Evolutionary conservation across 2,329 filamentous ascomycete genomes (phyloP), one percentile per base, ranked within the genome.

Genomic region (Pseudogymnoascus sp.): DNA sequence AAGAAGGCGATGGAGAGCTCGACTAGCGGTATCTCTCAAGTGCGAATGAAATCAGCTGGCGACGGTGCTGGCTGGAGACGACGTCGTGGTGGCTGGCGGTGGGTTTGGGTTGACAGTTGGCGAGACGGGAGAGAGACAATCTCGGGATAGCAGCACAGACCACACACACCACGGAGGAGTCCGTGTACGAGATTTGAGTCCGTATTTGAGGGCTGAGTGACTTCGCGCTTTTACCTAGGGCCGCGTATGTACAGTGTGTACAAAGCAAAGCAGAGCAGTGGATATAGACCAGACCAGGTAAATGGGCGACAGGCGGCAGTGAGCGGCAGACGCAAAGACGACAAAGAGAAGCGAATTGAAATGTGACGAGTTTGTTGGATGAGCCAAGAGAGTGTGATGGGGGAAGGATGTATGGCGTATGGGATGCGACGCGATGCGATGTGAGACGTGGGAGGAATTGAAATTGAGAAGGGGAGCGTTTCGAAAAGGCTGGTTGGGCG

Each of bases 91-190:
- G 50, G 50, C 50, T 56, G 50, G 29, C 29, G 50, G 50, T 56
- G 50, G 50, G 29, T 56, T 56, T 56, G 29, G 50, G 29, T 21
- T 56, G 50, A 56, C 50, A 56, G 44, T 56, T 33, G 50, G 50
- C 29, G 46, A 56, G 50, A 56, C 50, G 50, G 11, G 50, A 21
- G 50, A 53, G 46, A 56, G 50, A 56, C 50, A 56, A 56, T 56
- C 50, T 56, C 50, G 50, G 50, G 50, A 56, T 56, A 33, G n/a
- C 29, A 56, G 50, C 50, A 56, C 50, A 56, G 50, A 56, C 50
- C 50, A 56, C 50, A 56, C 50, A 56, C 50, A 56, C 50, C 29
- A 56, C 50, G 17, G 50, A 21, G 50, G 29, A 56, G 50, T 56
- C 50, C 29, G 50, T 56, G 50, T 56, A 56, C 29, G 29, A 56